These are phyloP conservation scores for Fusarium odoratissimum DNA, from an alignment of 2,329 filamentous ascomycete genomes.

Conservation along the genomic window DNA sequence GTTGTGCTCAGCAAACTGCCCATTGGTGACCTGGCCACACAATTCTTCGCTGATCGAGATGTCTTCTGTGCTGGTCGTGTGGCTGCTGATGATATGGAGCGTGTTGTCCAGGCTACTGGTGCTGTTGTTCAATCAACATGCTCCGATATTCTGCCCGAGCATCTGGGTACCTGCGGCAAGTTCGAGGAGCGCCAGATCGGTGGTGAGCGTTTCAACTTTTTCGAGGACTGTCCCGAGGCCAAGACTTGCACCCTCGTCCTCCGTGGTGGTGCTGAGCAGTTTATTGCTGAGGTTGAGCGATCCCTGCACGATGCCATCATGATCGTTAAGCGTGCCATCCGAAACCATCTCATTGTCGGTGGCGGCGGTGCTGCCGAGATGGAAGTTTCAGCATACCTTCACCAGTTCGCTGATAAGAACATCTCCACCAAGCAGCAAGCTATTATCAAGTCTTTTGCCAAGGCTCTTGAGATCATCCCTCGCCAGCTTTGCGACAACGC, in stretches of 20 bases:
- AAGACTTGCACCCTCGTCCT: constrained; percentile 98
- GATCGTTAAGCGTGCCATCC: constrained; percentile 98
- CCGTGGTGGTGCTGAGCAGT: constrained; percentile 96
- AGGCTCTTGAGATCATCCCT: constrained; percentile 95
- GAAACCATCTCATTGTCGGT: constrained; percentile 93
- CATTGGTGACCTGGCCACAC: constrained; percentile 96
- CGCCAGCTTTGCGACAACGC: constrained; percentile 98
- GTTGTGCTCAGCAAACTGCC: constrained; percentile 97
- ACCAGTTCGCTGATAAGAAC: constrained; percentile 91
- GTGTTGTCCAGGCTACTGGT: constrained; percentile 93
- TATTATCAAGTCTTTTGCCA: constrained; percentile 97
- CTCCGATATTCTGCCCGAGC: constrained; percentile 89
- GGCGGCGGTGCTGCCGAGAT: constrained; percentile 96
- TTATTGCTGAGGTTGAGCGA: constrained; percentile 98
- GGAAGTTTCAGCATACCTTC: constrained; percentile 94
- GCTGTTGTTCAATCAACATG: constrained; percentile 95
- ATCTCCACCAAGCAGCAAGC: constrained; percentile 95
- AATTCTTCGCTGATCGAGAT: constrained; percentile 97
- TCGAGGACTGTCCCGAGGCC: constrained; percentile 92
- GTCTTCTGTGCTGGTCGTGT: constrained; percentile 98
- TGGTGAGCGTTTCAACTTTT: constrained; percentile 98
- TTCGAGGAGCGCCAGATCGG: constrained; percentile 99
- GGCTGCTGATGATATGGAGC: constrained; percentile 90
- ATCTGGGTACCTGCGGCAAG: constrained; percentile 87
- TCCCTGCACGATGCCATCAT: constrained; percentile 99